phyloP scores from a whole-genome alignment of 2,329 filamentous ascomycete genomes.

The Ceratocystis eucalypticola region DNA sequence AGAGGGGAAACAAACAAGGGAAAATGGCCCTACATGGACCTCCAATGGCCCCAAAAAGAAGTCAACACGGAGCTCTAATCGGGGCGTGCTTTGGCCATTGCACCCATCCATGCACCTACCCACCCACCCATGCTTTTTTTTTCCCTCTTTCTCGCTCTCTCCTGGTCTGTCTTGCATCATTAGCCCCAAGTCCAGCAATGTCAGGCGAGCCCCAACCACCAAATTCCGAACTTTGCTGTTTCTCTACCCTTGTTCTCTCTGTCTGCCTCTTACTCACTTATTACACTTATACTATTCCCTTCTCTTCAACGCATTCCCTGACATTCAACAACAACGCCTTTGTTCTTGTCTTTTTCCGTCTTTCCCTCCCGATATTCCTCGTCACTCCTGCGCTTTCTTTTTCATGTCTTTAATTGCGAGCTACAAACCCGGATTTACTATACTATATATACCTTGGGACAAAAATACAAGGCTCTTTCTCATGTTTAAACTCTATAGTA shows the following conservation, averaged over 20 bases:
- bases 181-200: background rate
- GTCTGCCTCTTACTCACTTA: background rate
- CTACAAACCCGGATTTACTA: background rate
- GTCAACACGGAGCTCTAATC: background rate
- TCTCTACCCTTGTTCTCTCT: background rate
- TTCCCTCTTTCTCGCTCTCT: background rate
- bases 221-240: background rate
- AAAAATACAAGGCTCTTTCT: background rate
- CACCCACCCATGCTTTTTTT: background rate
- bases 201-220: background rate
- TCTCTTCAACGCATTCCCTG: background rate
- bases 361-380: background rate
- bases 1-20: background rate
- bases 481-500: background rate
- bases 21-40: background rate
- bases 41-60: background rate
- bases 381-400: background rate
- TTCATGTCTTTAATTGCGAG: conserved; percentile 1
- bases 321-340: background rate
- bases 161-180: background rate
- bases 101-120: background rate
- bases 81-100: conserved; percentile 5
- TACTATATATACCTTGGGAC: background rate
- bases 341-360: background rate
- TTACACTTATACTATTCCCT: background rate